phyloP scores from a whole-genome alignment of 2,329 filamentous ascomycete genomes.

The Fusarium tricinctum region DNA sequence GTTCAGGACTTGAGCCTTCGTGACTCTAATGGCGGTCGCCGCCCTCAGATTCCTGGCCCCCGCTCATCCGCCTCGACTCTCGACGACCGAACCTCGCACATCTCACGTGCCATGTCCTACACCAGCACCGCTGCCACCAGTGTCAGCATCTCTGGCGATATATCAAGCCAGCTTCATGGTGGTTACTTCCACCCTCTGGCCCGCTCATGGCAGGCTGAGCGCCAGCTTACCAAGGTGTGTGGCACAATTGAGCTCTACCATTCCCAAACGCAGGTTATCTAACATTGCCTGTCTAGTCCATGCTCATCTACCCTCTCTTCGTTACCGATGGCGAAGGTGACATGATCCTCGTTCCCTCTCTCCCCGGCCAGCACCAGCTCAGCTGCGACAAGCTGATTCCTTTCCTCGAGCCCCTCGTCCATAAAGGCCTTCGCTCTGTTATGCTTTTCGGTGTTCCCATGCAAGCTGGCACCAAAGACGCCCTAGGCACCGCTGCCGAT shows the following conservation, averaged over 20 bases:
- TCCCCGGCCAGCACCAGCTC: conserved; percentile 90
- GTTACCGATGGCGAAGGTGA: conserved; percentile 95
- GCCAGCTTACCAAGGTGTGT: conserved; percentile 85
- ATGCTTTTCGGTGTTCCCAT: conserved; percentile 97
- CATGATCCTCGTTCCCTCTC: conserved; percentile 88
- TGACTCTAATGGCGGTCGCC: conserved; percentile 64
- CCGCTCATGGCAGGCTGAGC: conserved; percentile 85
- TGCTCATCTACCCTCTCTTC: conserved; percentile 98
- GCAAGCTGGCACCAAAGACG: conserved; percentile 84
- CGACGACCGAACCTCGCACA: conserved; percentile 71
- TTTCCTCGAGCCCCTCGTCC: conserved; percentile 87
- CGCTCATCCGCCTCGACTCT: conserved; percentile 67
- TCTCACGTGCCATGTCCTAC: conserved; percentile 75
- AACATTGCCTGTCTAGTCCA: conserved; percentile 72
- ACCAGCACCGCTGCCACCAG: conserved; percentile 76
- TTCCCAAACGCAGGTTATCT: conserved; percentile 15
- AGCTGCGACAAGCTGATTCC: conserved; percentile 88
- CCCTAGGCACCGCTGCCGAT: conserved; percentile 90
- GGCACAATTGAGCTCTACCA: neutral
- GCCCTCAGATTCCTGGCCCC: conserved; percentile 57
- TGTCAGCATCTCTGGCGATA: conserved; percentile 79
- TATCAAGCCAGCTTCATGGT: conserved; percentile 85
- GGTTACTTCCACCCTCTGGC: conserved; percentile 86
- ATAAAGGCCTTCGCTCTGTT: conserved; percentile 91
- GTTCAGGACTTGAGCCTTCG: conserved; percentile 75